Conservation (phyloP, 1,284 basidiomycete genomes). For the Coriolopsis trogii region DNA sequence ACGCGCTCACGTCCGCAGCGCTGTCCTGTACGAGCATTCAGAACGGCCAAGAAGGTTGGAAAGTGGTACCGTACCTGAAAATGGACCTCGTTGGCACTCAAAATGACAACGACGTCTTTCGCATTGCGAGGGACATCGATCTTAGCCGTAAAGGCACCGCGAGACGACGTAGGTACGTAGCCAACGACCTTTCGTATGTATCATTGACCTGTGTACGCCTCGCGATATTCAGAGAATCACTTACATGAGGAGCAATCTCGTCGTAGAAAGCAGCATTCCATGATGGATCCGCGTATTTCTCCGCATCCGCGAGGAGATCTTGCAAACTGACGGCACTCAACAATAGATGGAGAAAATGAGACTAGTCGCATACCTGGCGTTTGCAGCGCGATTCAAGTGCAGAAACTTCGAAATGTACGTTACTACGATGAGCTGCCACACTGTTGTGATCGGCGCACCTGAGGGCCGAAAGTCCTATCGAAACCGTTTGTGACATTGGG, state of each 20-base stretch:
- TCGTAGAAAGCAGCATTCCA: constrained; percentile 36
- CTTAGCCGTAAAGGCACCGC: constrained; percentile 21
- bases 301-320: constrained; percentile 26
- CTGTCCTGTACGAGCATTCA: constrained; percentile 18
- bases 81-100: constrained; percentile 31
- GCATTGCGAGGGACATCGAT: constrained; percentile 26
- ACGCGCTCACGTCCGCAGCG: constrained; percentile 26
- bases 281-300: constrained; percentile 28
- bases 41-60: not conserved
- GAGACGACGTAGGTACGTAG: constrained; percentile 14
- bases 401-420: constrained; percentile 25
- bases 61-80: constrained; percentile 22
- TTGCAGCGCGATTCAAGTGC: constrained; percentile 29
- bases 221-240: not conserved
- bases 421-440: not conserved
- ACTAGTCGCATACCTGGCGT: constrained; percentile 5
- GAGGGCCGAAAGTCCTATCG: constrained; percentile 34
- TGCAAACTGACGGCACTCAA: constrained; percentile 4
- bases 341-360: not conserved
- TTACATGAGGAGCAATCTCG: constrained; percentile 29
- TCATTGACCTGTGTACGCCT: not conserved
- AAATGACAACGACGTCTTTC: constrained; percentile 25
- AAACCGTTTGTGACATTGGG: constrained; percentile 35
- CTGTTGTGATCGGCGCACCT: not conserved
- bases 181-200: constrained; percentile 12